Evolutionary conservation across 2,329 filamentous ascomycete genomes (phyloP).

Genomic region (Chaetomium olivaceum): DNA sequence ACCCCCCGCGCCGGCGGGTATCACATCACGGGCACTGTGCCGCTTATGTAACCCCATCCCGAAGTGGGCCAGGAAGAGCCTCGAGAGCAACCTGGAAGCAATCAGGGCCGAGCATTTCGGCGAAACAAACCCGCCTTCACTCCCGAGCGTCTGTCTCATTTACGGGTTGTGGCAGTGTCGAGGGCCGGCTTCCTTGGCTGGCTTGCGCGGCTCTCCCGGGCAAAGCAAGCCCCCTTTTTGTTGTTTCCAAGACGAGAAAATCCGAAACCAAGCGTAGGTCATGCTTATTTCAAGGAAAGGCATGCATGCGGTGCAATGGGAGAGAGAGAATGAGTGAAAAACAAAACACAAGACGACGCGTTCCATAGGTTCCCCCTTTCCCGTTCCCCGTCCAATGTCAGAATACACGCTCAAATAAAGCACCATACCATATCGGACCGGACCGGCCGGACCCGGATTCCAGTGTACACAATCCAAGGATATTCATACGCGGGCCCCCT

Average conservation of each 20-base stretch:
- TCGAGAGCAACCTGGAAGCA: not conserved
- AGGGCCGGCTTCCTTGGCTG: conserved; percentile 4
- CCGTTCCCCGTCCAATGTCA: not conserved
- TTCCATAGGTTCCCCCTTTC: not conserved
- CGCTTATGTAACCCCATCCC: conserved; percentile 2
- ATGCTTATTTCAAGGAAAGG: not conserved
- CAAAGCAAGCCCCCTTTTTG: not conserved
- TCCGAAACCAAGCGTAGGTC: not conserved
- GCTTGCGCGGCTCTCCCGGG: not conserved
- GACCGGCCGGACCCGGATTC: not conserved
- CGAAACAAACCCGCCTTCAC: not conserved
- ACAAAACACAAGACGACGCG: not conserved
- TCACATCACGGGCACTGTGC: not conserved
- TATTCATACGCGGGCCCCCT: not conserved
- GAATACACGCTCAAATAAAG: not conserved
- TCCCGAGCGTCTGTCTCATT: conserved; percentile 5
- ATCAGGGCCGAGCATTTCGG: not conserved
- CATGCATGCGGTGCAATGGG: not conserved
- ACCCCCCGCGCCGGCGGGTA: not conserved
- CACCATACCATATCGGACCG: not conserved
- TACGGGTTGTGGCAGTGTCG: conserved; percentile 19
- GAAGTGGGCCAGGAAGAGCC: not conserved
- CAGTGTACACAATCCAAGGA: not conserved
- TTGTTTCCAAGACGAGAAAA: not conserved
- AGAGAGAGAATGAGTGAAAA: not conserved